These are phyloP conservation scores for Bimuria novae-zelandiae DNA, from an alignment of 2,329 filamentous ascomycete genomes.

Conservation along the genomic window DNA sequence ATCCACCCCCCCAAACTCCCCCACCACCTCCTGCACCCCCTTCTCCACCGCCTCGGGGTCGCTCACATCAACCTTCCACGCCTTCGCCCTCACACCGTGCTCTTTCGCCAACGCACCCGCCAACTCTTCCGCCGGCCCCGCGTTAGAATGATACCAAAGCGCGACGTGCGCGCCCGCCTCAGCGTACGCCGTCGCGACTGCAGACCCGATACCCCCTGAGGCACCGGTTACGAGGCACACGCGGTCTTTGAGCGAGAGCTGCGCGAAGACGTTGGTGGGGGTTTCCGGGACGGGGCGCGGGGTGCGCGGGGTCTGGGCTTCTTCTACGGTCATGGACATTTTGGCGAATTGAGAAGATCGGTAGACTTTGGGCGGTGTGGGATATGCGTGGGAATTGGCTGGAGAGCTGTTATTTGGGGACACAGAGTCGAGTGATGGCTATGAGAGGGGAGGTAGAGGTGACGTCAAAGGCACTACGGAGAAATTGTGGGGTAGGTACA, in stretches of 20 bases:
- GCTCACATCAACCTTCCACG: constrained; percentile 66
- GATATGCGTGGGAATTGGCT: no score
- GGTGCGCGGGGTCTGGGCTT: constrained; percentile 26
- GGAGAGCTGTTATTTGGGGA: no score
- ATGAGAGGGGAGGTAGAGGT: neutral
- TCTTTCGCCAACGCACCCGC: neutral
- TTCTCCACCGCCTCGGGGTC: constrained; percentile 58
- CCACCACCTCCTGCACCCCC: constrained; percentile 63
- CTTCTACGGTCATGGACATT: constrained; percentile 43
- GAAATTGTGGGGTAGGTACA: neutral
- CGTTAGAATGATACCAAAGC: constrained; percentile 51
- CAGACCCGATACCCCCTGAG: constrained; percentile 61
- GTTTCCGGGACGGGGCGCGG: constrained; percentile 33
- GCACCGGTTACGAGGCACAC: constrained; percentile 51
- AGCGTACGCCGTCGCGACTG: constrained; percentile 43
- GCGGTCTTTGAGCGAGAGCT: constrained; percentile 45
- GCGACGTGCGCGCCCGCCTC: constrained; percentile 52
- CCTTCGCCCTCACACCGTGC: constrained; percentile 59
- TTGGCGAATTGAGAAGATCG: no score
- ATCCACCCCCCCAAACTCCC: constrained; percentile 71
- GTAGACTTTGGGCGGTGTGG: no score
- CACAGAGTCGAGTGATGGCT: no score
- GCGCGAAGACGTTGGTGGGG: constrained; percentile 35
- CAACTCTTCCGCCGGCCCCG: constrained; percentile 55
- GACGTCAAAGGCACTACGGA: neutral